Percentiles rank a stretch among this genome's conserved stretches.
phyloP scores from a whole-genome alignment of 1,284 basidiomycete species.

The Ceratobasidium theobromae region DNA sequence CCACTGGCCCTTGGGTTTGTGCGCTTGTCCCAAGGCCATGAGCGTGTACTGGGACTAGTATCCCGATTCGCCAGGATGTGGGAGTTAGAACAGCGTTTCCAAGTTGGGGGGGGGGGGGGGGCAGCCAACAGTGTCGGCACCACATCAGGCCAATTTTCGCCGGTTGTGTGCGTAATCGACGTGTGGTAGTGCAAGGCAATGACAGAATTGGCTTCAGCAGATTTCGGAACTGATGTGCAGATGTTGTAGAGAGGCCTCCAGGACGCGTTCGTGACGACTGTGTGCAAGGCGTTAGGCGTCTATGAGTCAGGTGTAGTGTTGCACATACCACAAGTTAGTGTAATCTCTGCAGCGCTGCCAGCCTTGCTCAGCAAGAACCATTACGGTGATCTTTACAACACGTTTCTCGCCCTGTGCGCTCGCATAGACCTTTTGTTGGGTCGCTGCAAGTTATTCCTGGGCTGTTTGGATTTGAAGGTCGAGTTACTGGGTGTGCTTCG shows the following conservation, averaged over 20 bases:
- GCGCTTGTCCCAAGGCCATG: too few species aligned
- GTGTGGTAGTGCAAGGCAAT: slow-evolving; percentile 39
- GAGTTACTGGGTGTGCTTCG: slow-evolving; percentile 17
- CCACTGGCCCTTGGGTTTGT: too few species aligned
- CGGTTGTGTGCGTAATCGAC: slow-evolving; percentile 38
- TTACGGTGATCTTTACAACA: slow-evolving; percentile 35
- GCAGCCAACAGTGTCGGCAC: slow-evolving; percentile 37
- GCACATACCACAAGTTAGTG: slow-evolving; percentile 35
- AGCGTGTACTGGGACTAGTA: slow-evolving; percentile 1
- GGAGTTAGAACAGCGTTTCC: slow-evolving; percentile 36
- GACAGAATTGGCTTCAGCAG: slow-evolving; percentile 2
- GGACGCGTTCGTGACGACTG: slow-evolving; percentile 38
- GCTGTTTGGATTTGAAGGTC: slow-evolving; percentile 32
- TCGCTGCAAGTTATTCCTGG: slow-evolving; percentile 11
- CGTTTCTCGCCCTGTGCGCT: slow-evolving; percentile 33
- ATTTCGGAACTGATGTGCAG: slow-evolving; percentile 37
- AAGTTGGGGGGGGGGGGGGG: slow-evolving; percentile 37
- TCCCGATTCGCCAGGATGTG: slow-evolving; percentile 31
- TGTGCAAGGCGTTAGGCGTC: neutral
- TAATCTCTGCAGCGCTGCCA: slow-evolving; percentile 33
- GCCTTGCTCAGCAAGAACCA: slow-evolving; percentile 32
- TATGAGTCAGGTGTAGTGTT: neutral
- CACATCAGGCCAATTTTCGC: slow-evolving; percentile 39
- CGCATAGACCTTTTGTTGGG: neutral
- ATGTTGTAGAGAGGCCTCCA: slow-evolving; percentile 40